These are phyloP conservation scores for Sarcocystis neurona DNA, from an alignment of 169 alveolate species.

Conservation along the genomic window DNA sequence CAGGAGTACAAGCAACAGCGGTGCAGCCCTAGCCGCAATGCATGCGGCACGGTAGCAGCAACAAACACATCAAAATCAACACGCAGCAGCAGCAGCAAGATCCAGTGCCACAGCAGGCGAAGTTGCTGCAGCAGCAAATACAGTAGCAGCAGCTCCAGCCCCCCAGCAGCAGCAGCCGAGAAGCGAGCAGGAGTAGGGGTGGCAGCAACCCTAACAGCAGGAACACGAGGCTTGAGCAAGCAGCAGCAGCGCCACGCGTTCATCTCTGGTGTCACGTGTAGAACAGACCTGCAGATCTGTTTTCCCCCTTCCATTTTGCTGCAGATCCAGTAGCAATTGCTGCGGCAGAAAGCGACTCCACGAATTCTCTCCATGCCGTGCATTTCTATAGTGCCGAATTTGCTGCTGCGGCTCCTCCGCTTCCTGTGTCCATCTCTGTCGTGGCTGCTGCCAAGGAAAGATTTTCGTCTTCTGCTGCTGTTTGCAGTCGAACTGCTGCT, in stretches of 20 bases:
- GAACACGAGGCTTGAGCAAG: too few species aligned
- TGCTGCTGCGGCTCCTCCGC: neutral
- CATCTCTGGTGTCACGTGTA: neutral
- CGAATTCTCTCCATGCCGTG: slow-evolving; percentile 2
- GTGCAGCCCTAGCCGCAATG: too few species aligned
- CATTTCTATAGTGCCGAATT: neutral
- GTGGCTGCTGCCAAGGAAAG: neutral
- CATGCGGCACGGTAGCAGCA: too few species aligned
- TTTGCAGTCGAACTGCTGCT: neutral
- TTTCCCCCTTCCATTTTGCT: slow-evolving; percentile 41
- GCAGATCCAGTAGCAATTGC: slow-evolving; percentile 41
- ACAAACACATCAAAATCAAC: too few species aligned
- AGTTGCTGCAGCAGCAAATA: too few species aligned
- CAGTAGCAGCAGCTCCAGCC: too few species aligned
- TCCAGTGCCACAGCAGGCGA: too few species aligned
- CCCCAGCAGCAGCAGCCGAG: too few species aligned
- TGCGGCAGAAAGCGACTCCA: slow-evolving; percentile 49
- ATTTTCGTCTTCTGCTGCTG: neutral
- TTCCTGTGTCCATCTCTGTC: neutral
- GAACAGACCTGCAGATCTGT: slow-evolving; percentile 28
- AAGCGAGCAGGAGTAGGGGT: too few species aligned
- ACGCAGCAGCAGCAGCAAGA: too few species aligned
- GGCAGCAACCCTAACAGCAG: too few species aligned
- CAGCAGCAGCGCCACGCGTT: neutral
- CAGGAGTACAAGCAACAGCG: too few species aligned